These are phyloP conservation scores for Potentilla sterilis DNA, from an alignment of 306 rosid genomes.

Conservation along the genomic window DNA sequence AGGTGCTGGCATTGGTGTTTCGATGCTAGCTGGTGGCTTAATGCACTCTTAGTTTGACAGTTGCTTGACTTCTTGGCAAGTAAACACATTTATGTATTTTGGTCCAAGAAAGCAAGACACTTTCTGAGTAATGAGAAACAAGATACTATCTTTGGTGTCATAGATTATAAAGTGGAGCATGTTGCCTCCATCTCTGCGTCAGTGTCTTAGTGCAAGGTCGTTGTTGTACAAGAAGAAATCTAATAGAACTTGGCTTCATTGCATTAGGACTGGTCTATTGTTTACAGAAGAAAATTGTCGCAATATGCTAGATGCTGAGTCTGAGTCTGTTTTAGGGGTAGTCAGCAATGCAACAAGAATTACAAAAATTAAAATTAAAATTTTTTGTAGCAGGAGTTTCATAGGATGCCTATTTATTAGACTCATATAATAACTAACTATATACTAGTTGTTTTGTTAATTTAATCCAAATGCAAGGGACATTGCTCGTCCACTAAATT, in stretches of 20 bases:
- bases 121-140: not conserved
- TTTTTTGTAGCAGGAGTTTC: slow-evolving; percentile 4
- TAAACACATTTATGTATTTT: not conserved
- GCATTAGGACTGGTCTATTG: not conserved
- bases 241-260: not conserved
- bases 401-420: not conserved
- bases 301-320: not conserved
- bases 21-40: not conserved
- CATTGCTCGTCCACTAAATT: slow-evolving; percentile 16
- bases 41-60: slow-evolving; percentile 9
- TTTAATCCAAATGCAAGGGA: not conserved
- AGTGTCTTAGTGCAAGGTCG: not conserved
- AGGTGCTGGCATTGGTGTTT: slow-evolving; percentile 6
- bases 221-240: not conserved
- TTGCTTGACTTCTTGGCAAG: slow-evolving; percentile 12
- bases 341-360: not conserved
- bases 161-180: not conserved
- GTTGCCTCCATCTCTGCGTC: not conserved
- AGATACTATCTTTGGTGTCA: not conserved
- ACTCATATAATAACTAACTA: not conserved
- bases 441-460: not conserved
- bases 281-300: not conserved
- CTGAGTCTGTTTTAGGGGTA: not conserved
- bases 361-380: not conserved
- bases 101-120: not conserved